Evolutionary conservation across 768 basidiomycete species (phyloP).

Genomic region (Pleurotus giganteus): DNA sequence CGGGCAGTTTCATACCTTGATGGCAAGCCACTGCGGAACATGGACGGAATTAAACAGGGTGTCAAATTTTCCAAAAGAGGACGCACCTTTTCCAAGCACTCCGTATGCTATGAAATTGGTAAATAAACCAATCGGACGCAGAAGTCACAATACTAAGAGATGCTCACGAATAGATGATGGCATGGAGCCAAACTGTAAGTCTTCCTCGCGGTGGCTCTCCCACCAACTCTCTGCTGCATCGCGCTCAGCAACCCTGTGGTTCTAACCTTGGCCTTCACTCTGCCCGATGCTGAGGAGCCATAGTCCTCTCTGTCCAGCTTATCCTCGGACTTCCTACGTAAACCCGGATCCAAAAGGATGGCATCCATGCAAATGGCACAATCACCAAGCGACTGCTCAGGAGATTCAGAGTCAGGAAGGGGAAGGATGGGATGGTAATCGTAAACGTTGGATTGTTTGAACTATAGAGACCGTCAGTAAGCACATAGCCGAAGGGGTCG

Average conservation of each 20-base stretch:
- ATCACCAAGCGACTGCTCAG: constrained; percentile 76
- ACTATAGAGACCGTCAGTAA: constrained; percentile 36
- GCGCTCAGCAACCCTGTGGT: constrained; percentile 40
- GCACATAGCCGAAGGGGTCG: background rate
- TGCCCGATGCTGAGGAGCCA: background rate
- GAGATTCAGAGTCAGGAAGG: constrained; percentile 67
- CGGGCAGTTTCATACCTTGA: constrained; percentile 47
- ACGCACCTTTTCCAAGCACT: constrained; percentile 76
- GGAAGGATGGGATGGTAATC: constrained; percentile 86
- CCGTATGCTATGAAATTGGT: constrained; percentile 64
- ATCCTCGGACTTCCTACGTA: constrained; percentile 31
- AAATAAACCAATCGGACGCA: constrained; percentile 1
- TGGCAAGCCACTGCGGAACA: constrained; percentile 62
- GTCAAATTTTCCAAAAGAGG: constrained; percentile 10
- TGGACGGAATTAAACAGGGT: constrained; percentile 12
- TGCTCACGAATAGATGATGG: constrained; percentile 80
- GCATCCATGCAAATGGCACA: constrained; percentile 95
- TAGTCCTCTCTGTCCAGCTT: constrained; percentile 24
- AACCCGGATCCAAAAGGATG: constrained; percentile 53
- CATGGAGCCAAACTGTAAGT: constrained; percentile 87
- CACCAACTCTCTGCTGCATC: constrained; percentile 39
- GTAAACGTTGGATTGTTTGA: constrained; percentile 57
- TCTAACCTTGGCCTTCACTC: constrained; percentile 17
- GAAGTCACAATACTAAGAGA: background rate
- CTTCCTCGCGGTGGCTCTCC: constrained; percentile 47